Evolutionary conservation across 345 rosid species (phyloP).

Genomic region (Arabidopsis suecica): DNA sequence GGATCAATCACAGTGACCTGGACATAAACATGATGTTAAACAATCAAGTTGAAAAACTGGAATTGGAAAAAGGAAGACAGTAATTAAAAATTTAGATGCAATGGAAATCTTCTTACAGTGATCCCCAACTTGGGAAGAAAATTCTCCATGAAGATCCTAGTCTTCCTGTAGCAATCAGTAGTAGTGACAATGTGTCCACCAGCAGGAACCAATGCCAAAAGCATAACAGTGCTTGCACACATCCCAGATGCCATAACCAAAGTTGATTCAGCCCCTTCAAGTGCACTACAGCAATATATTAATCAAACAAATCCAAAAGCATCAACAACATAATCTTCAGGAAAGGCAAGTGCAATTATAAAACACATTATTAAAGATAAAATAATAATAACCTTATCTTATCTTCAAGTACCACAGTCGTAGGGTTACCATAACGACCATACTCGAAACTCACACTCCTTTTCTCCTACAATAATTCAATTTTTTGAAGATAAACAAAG

Average conservation of each 20-base stretch:
- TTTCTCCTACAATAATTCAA: constrained; percentile 64
- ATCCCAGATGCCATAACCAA: constrained; percentile 96
- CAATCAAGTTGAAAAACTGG: constrained; percentile 16
- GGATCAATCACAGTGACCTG: constrained; percentile 98
- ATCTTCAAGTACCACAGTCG: constrained; percentile 80
- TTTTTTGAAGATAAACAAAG: background rate
- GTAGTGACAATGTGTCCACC: constrained; percentile 97
- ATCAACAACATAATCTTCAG: constrained; percentile 7
- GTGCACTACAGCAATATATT: constrained; percentile 61
- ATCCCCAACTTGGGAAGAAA: constrained; percentile 94
- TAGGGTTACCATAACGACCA: constrained; percentile 98
- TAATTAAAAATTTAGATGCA: background rate
- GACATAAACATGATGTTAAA: constrained; percentile 42
- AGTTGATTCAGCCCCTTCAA: constrained; percentile 97
- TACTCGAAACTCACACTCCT: constrained; percentile 85
- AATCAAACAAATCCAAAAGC: constrained; percentile 23
- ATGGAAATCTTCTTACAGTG: constrained; percentile 50
- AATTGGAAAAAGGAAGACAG: background rate
- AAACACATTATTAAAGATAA: background rate
- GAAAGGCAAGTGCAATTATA: background rate
- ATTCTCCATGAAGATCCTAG: constrained; percentile 93
- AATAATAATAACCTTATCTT: constrained; percentile 72
- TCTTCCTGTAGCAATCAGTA: constrained; percentile 93
- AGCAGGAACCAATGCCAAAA: constrained; percentile 95
- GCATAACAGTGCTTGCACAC: constrained; percentile 93